Conservation (phyloP, 306 rosid species). For the Fragaria nilgerrensis region DNA sequence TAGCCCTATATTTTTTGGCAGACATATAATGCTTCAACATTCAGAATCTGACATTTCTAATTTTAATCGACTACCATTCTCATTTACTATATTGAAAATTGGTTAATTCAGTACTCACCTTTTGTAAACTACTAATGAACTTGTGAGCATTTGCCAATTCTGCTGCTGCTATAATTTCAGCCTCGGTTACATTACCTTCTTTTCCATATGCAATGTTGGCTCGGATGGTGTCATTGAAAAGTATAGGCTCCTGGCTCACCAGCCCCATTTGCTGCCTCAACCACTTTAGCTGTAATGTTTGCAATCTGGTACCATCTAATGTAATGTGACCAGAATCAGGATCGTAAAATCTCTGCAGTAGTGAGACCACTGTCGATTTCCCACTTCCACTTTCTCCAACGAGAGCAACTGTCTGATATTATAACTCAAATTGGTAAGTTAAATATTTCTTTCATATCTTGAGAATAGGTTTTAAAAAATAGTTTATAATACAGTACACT, state of each 20-base stretch:
- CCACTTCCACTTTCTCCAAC: constrained; percentile 93
- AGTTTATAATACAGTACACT: neutral
- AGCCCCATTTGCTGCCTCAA: constrained; percentile 75
- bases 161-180: constrained; percentile 67
- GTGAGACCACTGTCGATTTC: constrained; percentile 69
- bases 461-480: neutral
- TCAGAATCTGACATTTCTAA: neutral
- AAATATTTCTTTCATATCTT: neutral
- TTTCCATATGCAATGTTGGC: constrained; percentile 76
- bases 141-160: constrained; percentile 73
- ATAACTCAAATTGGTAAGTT: constrained; percentile 17
- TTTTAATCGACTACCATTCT: neutral
- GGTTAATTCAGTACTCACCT: constrained; percentile 33
- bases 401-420: constrained; percentile 67
- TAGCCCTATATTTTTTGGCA: constrained; percentile 49
- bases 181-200: constrained; percentile 49
- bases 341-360: constrained; percentile 71
- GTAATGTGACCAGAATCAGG: constrained; percentile 64
- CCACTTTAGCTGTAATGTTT: constrained; percentile 64
- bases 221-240: constrained; percentile 70
- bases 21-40: neutral
- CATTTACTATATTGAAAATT: neutral
- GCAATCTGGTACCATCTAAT: constrained; percentile 59
- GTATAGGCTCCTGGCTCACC: constrained; percentile 74
- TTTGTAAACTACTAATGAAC: constrained; percentile 62